Percentiles rank a stretch among this genome's conserved stretches.
phyloP scores from a whole-genome alignment of 208 protist genomes.

The Acanthamoeba sp. region DNA sequence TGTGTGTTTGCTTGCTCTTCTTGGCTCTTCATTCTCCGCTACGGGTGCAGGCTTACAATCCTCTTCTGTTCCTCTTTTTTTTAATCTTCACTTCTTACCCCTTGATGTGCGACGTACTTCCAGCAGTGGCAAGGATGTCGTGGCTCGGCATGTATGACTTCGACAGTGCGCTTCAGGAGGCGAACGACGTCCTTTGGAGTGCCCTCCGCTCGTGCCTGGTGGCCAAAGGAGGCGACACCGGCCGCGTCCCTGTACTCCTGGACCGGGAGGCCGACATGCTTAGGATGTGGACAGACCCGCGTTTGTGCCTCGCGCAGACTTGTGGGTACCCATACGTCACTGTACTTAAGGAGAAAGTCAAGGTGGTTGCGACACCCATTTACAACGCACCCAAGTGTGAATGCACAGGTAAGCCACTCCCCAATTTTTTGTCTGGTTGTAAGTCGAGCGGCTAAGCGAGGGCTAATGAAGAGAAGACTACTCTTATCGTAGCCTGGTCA shows the following conservation, averaged over 20 bases:
- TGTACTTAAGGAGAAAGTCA: background rate
- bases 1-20: too few relatives aligned
- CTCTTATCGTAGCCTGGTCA: background rate
- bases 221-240: background rate
- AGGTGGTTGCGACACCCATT: background rate
- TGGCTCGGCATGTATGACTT: slow-evolving; percentile 17
- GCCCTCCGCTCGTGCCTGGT: background rate
- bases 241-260: background rate
- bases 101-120: too few relatives aligned
- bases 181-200: slow-evolving; percentile 36
- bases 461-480: background rate
- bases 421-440: background rate
- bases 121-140: background rate
- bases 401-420: background rate
- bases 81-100: too few relatives aligned
- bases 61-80: too few relatives aligned
- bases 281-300: background rate
- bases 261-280: background rate
- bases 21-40: too few relatives aligned
- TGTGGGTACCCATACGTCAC: slow-evolving; percentile 1
- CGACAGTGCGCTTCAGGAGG: background rate
- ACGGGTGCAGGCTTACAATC: too few relatives aligned
- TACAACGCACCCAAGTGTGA: background rate
- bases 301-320: background rate
- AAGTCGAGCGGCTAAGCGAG: too few relatives aligned